Evolutionary conservation across 108 stramenopile species (phyloP), one percentile per base, ranked within the genome.

Genomic region (Skeletonema costatum): DNA sequence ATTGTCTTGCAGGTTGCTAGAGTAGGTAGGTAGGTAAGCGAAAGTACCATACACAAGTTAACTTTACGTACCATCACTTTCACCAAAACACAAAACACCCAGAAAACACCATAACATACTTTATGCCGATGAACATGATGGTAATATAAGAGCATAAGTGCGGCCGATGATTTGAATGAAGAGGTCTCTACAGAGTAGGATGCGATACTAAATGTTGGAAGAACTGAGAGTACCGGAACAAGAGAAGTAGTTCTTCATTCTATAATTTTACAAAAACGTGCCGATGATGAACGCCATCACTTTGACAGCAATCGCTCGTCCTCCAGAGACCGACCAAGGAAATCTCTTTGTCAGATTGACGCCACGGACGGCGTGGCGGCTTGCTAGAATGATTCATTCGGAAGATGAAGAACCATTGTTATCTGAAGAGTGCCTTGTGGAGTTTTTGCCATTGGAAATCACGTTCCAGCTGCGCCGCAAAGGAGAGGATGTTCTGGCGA

Each of bases 401-500:
- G 68, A 61, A 7, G 38, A 12, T 8, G 68, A 32, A 17, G 14
- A 32, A 9, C 60, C 48, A 12, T 36, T 33, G 25, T 44, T 60
- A 5, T 14, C 35, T 13, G 69, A 32, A 38, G 74, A 51, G 31
- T 32, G n/a, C 42, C 29, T 44, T 56, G 70, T 83, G 29, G 77
- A 79, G 19, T 83, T 83, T 74, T 61, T 83, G 11, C 82, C 82
- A 35, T 48, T 83, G 56, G 74, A 79, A 56, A 79, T 83, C 60
- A 42, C 53, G n/a, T 41, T 83, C 25, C 66, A 36, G 16, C 66
- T 35, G 16, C 32, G 13, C 14, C 60, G 30, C 48, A 63, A 19
- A 17, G 39, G 42, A 14, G 60, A 56, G 2, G 66, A 59, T 8
- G 64, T 13, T 2, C 25, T 32, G 21, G 29, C 53, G 16, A 53